Evolutionary conservation across 2,329 filamentous ascomycete species (phyloP), one percentile per base, ranked within the genome.

Genomic region (Aspergillus neoniger): DNA sequence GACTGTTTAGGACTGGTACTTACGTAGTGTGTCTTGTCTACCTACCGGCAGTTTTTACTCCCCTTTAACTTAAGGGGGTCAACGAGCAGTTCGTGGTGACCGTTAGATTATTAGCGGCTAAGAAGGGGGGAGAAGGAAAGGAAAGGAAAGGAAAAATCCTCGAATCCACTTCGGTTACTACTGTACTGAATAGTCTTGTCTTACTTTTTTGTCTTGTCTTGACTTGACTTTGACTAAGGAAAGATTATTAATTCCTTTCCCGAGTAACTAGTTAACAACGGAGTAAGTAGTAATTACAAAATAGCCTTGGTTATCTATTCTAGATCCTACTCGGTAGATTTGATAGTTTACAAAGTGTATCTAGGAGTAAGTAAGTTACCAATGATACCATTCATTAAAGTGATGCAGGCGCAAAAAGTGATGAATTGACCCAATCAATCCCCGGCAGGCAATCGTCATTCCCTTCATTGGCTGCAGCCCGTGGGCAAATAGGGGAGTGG

Each of bases 361-460:
- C 32, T 15, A 36, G 12, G 14, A 32, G 4, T 36, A 36, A 14
- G 12, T 36, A 12, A 36, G 32, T 15, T 36, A 36, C 12, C 32
- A 36, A 36, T 14, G 10, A 36, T 36, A 36, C 32, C 32, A 36
- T 36, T 36, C 32, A 44, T 44, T 50, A 50, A 50, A 50, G 47
- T 50, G 47, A 50, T 50, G 47, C 47, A 50, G n/a, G 25, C 47
- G 25, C 23, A n/a, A 28, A 30, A 30, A 50, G 19, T 28, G 23
- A 49, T 14, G 44, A 25, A 49, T 49, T 23, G 23, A 28, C 23
- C 52, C 52, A 55, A 55, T 55, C 52, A 55, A 36, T 55, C 39
- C 52, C 52, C 25, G 52, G 41, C 52, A 28, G 52, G 32, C 32
- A 23, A 55, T 43, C 38, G 52, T 55, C 53, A 43, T 55, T 32